These are phyloP conservation scores for Discostella stelligera DNA, from an alignment of 352 stramenopile species.

Conservation along the genomic window DNA sequence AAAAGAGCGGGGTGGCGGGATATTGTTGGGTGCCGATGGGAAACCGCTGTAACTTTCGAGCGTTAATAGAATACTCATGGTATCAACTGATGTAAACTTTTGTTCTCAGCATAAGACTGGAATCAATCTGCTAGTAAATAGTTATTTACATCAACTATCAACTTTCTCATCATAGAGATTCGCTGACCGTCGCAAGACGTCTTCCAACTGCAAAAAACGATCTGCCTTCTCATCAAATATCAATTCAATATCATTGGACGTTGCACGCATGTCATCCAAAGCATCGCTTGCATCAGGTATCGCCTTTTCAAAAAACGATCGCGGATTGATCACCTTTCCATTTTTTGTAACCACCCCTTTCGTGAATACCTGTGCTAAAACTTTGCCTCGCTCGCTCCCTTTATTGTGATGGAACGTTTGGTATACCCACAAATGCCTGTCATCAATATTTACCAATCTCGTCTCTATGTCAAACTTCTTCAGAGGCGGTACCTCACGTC, in stretches of 20 bases:
- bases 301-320: slow-evolving; percentile 46
- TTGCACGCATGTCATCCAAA: slow-evolving; percentile 20
- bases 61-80: background rate
- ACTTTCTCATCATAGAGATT: slow-evolving; percentile 27
- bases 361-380: slow-evolving; percentile 57
- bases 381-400: slow-evolving; percentile 29
- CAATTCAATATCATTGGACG: slow-evolving; percentile 5
- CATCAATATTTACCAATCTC: slow-evolving; percentile 51
- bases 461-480: slow-evolving; percentile 67
- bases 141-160: slow-evolving; percentile 11
- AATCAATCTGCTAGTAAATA: background rate
- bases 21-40: slow-evolving; percentile 65
- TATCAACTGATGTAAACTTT: background rate
- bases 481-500: slow-evolving; percentile 61
- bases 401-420: slow-evolving; percentile 38
- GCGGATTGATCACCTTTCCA: slow-evolving; percentile 55
- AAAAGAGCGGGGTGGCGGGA: slow-evolving; percentile 33
- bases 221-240: slow-evolving; percentile 43
- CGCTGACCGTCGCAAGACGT: slow-evolving; percentile 35
- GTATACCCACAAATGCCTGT: slow-evolving; percentile 68
- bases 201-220: slow-evolving; percentile 35
- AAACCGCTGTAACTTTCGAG: slow-evolving; percentile 47
- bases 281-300: slow-evolving; percentile 17
- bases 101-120: background rate
- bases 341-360: slow-evolving; percentile 48